Evolutionary conservation across 1,139 yeast genomes (phyloP).

Genomic region (Geotrichum klebahnii): DNA sequence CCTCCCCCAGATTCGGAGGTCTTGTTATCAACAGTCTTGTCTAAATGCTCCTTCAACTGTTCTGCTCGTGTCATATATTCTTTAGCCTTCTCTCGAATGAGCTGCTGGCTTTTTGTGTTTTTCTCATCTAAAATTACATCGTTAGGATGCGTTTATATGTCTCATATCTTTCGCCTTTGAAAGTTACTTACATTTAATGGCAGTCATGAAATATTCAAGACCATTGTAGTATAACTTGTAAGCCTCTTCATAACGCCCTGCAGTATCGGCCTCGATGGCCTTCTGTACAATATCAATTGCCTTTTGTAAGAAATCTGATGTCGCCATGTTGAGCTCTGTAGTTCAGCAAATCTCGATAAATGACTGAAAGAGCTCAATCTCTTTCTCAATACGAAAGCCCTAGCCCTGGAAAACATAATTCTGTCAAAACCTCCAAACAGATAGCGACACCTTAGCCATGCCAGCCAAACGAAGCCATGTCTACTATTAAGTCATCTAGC

Average conservation of each 20-base stretch:
- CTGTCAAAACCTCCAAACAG: too few relatives aligned
- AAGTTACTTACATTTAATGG: conserved; percentile 66
- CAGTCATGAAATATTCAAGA: conserved; percentile 89
- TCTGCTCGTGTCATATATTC: conserved; percentile 93
- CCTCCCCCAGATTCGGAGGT: conserved; percentile 45
- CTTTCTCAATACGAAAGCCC: background rate
- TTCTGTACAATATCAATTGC: conserved; percentile 94
- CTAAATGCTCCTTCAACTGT: conserved; percentile 85
- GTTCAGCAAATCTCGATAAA: background rate
- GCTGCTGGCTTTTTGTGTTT: conserved; percentile 80
- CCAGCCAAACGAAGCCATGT: too few relatives aligned
- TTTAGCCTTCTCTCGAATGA: conserved; percentile 81
- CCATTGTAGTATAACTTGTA: conserved; percentile 91
- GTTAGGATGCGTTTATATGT: background rate
- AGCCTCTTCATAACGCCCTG: conserved; percentile 88
- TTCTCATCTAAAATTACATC: conserved; percentile 62
- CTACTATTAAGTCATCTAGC: too few relatives aligned
- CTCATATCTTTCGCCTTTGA: too few relatives aligned
- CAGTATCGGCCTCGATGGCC: conserved; percentile 93
- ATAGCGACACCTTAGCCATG: too few relatives aligned
- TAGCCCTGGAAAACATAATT: too few relatives aligned
- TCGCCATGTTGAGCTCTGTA: conserved; percentile 41
- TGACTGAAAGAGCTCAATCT: background rate
- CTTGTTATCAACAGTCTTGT: conserved; percentile 50
- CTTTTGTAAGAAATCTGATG: conserved; percentile 80